Evolutionary conservation across 345 rosid genomes (phyloP).

Genomic region (Pistacia atlantica): DNA sequence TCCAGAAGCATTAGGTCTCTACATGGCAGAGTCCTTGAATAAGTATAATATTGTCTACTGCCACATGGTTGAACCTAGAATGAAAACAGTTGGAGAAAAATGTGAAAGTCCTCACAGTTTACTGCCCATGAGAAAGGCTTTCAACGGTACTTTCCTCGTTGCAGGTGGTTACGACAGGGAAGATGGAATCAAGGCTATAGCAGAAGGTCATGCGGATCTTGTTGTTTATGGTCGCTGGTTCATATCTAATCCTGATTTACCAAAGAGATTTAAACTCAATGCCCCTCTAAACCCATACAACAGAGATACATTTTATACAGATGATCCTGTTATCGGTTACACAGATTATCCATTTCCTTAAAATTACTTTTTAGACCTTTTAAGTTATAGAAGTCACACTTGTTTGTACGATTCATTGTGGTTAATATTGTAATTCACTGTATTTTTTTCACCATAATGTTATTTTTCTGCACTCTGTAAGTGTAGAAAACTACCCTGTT

Average conservation of each 20-base stretch:
- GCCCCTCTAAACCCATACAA: constrained; percentile 60
- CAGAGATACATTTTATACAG: constrained; percentile 44
- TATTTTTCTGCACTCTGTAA: no score
- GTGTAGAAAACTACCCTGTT: no score
- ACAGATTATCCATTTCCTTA: constrained; percentile 70
- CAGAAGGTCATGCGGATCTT: constrained; percentile 50
- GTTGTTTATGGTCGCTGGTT: constrained; percentile 65
- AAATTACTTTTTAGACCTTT: constrained; percentile 13
- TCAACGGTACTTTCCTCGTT: constrained; percentile 58
- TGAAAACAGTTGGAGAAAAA: constrained; percentile 38
- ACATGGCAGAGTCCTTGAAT: constrained; percentile 62
- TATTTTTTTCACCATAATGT: no score
- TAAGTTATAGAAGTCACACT: not conserved
- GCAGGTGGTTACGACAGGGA: constrained; percentile 62
- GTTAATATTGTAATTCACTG: no score
- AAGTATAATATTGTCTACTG: constrained; percentile 55
- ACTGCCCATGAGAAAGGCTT: constrained; percentile 63
- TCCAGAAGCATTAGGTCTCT: constrained; percentile 62
- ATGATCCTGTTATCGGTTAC: constrained; percentile 64
- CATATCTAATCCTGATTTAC: constrained; percentile 74
- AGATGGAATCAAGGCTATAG: constrained; percentile 57
- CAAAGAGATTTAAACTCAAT: constrained; percentile 57
- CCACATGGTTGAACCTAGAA: constrained; percentile 71
- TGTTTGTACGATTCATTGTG: no score
- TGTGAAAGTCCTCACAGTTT: constrained; percentile 31